These are phyloP conservation scores for Withania somnifera DNA, from an alignment of 305 asterid genomes.

Conservation along the genomic window DNA sequence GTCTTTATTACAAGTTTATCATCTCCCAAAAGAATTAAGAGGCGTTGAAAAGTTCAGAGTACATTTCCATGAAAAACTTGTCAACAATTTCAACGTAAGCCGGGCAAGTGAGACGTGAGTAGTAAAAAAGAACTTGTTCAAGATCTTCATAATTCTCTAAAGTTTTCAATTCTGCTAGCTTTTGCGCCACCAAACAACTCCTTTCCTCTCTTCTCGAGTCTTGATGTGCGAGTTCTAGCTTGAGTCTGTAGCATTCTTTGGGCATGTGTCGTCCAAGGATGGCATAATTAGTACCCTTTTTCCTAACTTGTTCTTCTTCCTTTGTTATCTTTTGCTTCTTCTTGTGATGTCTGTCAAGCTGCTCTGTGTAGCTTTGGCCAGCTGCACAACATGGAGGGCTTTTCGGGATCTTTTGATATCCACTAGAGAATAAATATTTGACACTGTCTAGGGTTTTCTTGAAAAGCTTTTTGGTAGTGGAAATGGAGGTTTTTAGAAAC, in stretches of 20 bases:
- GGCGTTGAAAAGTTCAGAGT: constrained; percentile 14
- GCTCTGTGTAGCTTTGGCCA: constrained; percentile 4
- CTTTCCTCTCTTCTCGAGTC: constrained; percentile 1
- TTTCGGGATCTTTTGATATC: constrained; percentile 29
- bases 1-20: not conserved
- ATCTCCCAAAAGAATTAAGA: not conserved
- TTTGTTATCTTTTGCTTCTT: not conserved
- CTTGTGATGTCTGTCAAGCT: not conserved
- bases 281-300: not conserved
- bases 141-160: constrained; percentile 21
- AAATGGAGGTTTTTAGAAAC: constrained; percentile 20
- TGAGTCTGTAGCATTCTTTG: too few relatives aligned
- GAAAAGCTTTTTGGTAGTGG: constrained; percentile 24
- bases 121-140: constrained; percentile 24
- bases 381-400: constrained; percentile 11
- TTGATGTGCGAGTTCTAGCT: too few relatives aligned
- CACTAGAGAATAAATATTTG: constrained; percentile 21
- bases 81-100: constrained; percentile 34
- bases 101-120: constrained; percentile 28
- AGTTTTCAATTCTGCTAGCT: constrained; percentile 25
- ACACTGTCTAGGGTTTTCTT: constrained; percentile 17
- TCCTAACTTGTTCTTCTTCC: not conserved
- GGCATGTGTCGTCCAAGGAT: too few relatives aligned
- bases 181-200: constrained; percentile 16
- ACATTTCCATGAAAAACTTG: constrained; percentile 28